A percentile compares a stretch with the other conserved stretches of the same genome.
phyloP scores from a whole-genome alignment of 2,329 filamentous ascomycete genomes.

The Neonectria magnoliae region DNA sequence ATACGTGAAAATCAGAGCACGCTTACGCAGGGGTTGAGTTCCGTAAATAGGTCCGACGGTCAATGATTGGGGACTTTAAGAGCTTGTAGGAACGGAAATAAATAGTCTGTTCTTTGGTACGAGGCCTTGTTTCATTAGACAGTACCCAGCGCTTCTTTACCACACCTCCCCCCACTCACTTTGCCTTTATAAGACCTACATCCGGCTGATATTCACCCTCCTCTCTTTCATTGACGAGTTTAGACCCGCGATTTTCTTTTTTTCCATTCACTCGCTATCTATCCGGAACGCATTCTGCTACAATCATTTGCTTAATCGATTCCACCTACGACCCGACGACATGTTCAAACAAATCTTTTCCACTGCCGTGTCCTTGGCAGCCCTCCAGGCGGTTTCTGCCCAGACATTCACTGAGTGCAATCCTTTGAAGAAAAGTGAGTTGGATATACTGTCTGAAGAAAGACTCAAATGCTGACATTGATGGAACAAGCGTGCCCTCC shows the following conservation, averaged over 20 bases:
- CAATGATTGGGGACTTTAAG: not conserved
- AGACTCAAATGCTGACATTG: not conserved
- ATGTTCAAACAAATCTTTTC: constrained; percentile 12
- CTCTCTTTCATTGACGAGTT: not conserved
- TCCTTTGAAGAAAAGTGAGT: constrained; percentile 59
- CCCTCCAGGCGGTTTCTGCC: constrained; percentile 52
- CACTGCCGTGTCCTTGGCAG: constrained; percentile 13
- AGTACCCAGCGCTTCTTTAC: not conserved
- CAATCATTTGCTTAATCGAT: not conserved
- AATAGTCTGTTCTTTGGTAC: not conserved
- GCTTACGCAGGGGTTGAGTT: not conserved
- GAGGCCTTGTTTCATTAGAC: constrained; percentile 3
- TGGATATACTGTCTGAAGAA: not conserved
- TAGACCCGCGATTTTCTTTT: not conserved
- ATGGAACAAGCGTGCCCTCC: constrained; percentile 67
- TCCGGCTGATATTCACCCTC: not conserved
- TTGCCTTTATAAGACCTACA: not conserved
- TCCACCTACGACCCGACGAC: not conserved
- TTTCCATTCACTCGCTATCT: not conserved
- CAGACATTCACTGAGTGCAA: constrained; percentile 65
- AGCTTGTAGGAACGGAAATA: not conserved
- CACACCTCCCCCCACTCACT: not conserved
- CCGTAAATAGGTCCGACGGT: not conserved
- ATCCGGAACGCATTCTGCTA: not conserved
- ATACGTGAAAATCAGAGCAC: not conserved